A percentile compares a stretch with the other conserved stretches of the same genome.
Evolutionary conservation across 345 rosid genomes (phyloP).

Genomic region (Combretum micranthum): DNA sequence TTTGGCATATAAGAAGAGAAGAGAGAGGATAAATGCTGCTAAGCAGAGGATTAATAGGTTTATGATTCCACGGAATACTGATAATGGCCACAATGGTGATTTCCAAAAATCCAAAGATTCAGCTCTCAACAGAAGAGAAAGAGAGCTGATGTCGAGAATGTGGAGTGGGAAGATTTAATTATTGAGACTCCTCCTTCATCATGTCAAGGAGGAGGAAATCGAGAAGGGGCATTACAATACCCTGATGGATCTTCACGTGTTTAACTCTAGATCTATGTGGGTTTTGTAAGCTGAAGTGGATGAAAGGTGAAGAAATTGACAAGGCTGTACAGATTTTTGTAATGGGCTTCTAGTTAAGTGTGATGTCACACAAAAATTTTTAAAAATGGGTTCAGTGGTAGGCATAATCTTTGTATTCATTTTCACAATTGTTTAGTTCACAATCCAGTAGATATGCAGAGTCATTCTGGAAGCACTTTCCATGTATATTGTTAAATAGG

Average conservation of each 20-base stretch:
- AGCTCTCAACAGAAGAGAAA: conserved; percentile 32
- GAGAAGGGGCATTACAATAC: conserved; percentile 73
- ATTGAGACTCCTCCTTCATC: conserved; percentile 71
- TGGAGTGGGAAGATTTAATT: conserved; percentile 85
- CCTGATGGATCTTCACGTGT: conserved; percentile 58
- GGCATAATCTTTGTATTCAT: too few species aligned
- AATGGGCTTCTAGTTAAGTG: too few species aligned
- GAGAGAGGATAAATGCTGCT: conserved; percentile 56
- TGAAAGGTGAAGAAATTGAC: too few species aligned
- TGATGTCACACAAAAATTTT: too few species aligned
- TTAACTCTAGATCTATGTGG: conserved; percentile 39
- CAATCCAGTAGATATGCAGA: too few species aligned
- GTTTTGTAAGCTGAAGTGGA: background rate
- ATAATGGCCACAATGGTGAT: conserved; percentile 8
- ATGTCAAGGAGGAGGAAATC: conserved; percentile 69
- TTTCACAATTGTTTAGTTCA: too few species aligned
- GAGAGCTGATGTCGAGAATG: conserved; percentile 24
- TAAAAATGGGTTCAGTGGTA: too few species aligned
- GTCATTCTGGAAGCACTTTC: too few species aligned
- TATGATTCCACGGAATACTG: conserved; percentile 31
- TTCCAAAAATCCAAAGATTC: conserved; percentile 3
- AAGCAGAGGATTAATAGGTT: conserved; percentile 46
- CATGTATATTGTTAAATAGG: too few species aligned
- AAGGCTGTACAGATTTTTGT: too few species aligned
- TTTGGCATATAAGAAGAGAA: conserved; percentile 40